phyloP scores from a whole-genome alignment of 108 stramenopile genomes.

The Skeletonema marinoi region DNA sequence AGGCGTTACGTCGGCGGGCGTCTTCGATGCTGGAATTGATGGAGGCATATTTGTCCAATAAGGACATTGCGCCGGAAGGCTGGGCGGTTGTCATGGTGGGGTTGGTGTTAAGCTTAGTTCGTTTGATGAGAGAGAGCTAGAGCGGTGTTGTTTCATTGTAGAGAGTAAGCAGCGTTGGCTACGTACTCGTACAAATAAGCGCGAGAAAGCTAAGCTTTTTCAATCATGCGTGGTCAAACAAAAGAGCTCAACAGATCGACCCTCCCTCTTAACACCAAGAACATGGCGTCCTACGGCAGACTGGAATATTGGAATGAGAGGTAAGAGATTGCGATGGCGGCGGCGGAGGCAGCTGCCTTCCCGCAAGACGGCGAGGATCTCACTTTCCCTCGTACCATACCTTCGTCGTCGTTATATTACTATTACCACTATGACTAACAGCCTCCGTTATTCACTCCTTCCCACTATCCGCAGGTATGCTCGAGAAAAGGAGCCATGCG shows the following conservation, averaged over 20 bases:
- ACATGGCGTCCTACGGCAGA: constrained; percentile 41
- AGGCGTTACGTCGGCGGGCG: constrained; percentile 28
- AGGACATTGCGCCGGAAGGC: constrained; percentile 45
- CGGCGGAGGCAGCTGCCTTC: neutral
- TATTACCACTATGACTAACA: neutral
- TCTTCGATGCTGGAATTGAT: constrained; percentile 51
- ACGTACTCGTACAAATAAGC: too few species aligned
- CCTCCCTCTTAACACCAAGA: too few species aligned
- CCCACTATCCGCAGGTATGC: neutral
- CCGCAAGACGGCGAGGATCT: too few species aligned
- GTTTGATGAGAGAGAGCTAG: too few species aligned
- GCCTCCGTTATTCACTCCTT: neutral
- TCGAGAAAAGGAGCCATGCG: constrained; percentile 27
- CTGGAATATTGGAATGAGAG: constrained; percentile 36
- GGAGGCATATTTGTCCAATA: constrained; percentile 50
- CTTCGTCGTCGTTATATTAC: neutral
- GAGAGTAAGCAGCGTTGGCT: neutral
- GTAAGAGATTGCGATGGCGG: constrained; percentile 5
- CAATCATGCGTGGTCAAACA: too few species aligned
- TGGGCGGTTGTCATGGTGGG: neutral
- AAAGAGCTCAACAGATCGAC: too few species aligned
- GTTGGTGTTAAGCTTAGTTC: too few species aligned
- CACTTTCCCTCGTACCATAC: neutral
- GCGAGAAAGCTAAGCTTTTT: too few species aligned
- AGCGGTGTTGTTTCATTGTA: too few species aligned